phyloP scores from a whole-genome alignment of 768 basidiomycete genomes.

The Mycena capillaripes region DNA sequence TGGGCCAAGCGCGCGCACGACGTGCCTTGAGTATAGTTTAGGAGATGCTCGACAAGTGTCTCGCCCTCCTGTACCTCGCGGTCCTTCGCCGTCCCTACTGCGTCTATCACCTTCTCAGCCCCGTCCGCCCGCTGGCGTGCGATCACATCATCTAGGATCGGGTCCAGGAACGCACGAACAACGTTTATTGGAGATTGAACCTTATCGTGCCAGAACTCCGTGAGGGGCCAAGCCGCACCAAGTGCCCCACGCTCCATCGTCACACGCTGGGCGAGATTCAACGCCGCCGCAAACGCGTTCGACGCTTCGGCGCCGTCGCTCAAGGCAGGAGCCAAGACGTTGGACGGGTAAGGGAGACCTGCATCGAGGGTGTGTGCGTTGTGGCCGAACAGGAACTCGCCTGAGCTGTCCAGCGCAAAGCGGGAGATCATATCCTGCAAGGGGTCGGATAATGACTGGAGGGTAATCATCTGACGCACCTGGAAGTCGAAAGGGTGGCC shows the following conservation, averaged over 20 bases:
- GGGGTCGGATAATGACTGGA: not conserved
- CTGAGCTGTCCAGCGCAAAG: conserved; percentile 72
- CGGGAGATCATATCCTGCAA: conserved; percentile 64
- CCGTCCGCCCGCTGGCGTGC: conserved; percentile 46
- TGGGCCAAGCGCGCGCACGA: not conserved
- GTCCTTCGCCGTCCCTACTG: conserved; percentile 31
- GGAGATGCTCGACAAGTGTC: conserved; percentile 65
- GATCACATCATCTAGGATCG: conserved; percentile 64
- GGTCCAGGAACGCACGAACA: conserved; percentile 65
- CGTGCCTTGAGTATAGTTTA: conserved; percentile 65
- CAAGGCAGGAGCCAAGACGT: conserved; percentile 33
- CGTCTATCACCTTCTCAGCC: not conserved
- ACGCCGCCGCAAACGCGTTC: conserved; percentile 61
- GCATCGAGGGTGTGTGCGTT: conserved; percentile 61
- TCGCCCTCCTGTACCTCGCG: conserved; percentile 56
- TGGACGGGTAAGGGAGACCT: conserved; percentile 60
- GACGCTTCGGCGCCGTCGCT: not conserved
- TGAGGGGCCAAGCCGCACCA: conserved; percentile 64
- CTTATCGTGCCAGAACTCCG: conserved; percentile 66
- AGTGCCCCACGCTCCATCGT: conserved; percentile 54
- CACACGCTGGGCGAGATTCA: conserved; percentile 60
- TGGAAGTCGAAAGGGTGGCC: conserved; percentile 74
- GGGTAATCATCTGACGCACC: conserved; percentile 45
- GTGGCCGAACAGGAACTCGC: conserved; percentile 70
- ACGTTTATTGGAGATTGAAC: conserved; percentile 59